These are phyloP conservation scores for Fusarium praegraminearum DNA, from an alignment of 2,329 filamentous ascomycete genomes.

Conservation along the genomic window DNA sequence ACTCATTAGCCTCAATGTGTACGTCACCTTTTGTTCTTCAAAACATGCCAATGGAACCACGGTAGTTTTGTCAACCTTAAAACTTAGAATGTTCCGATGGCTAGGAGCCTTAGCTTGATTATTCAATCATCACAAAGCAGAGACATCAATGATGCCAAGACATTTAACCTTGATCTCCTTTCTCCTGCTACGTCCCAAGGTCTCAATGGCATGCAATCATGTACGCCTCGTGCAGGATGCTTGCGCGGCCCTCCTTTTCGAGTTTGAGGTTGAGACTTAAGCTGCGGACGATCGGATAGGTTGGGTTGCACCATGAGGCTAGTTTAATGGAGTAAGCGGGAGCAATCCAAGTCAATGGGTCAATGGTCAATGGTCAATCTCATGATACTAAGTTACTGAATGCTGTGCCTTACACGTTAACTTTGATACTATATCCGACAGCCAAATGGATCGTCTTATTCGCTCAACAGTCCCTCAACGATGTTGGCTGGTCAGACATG, in stretches of 20 bases:
- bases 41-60: constrained; percentile 1
- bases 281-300: not conserved
- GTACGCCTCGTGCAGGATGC: constrained; percentile 29
- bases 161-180: not conserved
- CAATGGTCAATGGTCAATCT: not conserved
- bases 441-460: not conserved
- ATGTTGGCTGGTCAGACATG: not conserved
- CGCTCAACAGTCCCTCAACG: not conserved
- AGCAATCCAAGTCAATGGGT: not conserved
- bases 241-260: constrained; percentile 39
- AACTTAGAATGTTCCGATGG: not conserved
- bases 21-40: constrained; percentile 24
- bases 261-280: not conserved
- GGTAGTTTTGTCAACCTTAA: constrained; percentile 1
- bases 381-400: not conserved
- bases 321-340: not conserved
- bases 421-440: not conserved
- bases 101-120: constrained; percentile 16
- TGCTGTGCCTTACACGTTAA: not conserved
- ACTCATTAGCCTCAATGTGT: constrained; percentile 16
- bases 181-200: not conserved
- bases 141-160: constrained; percentile 24
- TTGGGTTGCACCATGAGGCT: not conserved
- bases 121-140: constrained; percentile 35
- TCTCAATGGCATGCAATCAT: constrained; percentile 22